Evolutionary conservation across 129 eudicot species (phyloP), one percentile per base, ranked within the genome.

Genomic region (Kitagawia praeruptora): DNA sequence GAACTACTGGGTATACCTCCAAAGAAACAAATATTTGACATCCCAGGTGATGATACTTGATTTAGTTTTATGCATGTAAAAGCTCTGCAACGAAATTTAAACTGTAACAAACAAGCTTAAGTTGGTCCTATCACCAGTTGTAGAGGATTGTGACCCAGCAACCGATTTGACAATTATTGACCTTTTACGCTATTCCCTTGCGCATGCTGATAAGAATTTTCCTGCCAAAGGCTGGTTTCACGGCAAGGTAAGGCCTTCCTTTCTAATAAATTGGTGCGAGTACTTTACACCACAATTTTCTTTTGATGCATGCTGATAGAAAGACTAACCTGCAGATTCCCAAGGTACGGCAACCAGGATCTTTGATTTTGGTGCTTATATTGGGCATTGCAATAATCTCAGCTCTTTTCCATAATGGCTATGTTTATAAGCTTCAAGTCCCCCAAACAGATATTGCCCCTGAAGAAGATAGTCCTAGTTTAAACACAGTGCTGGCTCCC

Each of bases 131-230:
- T 28, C 58, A 14, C 44, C 64, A 40, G 40, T 80, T 81, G 79
- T 86, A 93, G 97, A 91, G 37, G 79, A 79, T 82, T 41, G 76
- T 77, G 96, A 89, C 61, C 66, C 71, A 49, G 78, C 79, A 25
- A 85, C 90, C 42, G 85, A 85, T 64, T 77, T 89, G 90, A 66
- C 89, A 41, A 87, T 84, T 25, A 27, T 83, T 45, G 91, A 93
- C 87, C 75, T 93, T 92, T 70, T 93, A 66, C 83, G 83, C 13
- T 85, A 86, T 75, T 88, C 89, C 82, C 91, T 93, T 25, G 97
- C 89, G 83, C 98, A 83, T 48, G 93, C 98, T n/a, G 98, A 93
- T 75, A 88, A 88, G 70, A 88, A 91, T 73, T 90, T 93, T 80
- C 96, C 97, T 71, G 18, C 70, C 74, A 89, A 86, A 81, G 31